Evolutionary conservation across 2,329 filamentous ascomycete species (phyloP).

Genomic region (Calcarisporium arbuscula): DNA sequence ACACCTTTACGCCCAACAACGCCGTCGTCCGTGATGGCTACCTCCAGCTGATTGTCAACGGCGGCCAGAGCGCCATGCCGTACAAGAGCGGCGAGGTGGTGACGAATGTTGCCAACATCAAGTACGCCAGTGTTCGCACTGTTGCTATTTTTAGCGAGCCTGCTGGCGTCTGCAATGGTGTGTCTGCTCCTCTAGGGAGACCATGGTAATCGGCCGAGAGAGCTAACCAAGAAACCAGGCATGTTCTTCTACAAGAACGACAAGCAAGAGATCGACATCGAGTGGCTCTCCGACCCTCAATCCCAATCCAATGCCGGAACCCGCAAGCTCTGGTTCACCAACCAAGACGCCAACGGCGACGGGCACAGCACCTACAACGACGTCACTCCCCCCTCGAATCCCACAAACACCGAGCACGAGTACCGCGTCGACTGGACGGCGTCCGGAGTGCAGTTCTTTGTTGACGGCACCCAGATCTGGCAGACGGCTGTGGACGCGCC

Average conservation of each 20-base stretch:
- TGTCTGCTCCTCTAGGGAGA: background rate
- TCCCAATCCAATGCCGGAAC: constrained; percentile 19
- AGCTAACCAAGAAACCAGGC: constrained; percentile 11
- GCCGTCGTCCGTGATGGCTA: constrained; percentile 19
- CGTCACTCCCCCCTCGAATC: constrained; percentile 13
- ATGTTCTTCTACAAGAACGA: constrained; percentile 23
- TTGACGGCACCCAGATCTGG: constrained; percentile 20
- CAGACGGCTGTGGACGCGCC: constrained; percentile 20
- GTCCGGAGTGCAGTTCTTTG: constrained; percentile 16
- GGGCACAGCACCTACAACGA: constrained; percentile 12
- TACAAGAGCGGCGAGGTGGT: constrained; percentile 17
- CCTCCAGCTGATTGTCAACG: constrained; percentile 20
- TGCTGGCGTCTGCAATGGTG: constrained; percentile 24
- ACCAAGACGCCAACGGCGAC: constrained; percentile 19
- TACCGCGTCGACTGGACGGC: constrained; percentile 25
- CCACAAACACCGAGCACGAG: constrained; percentile 22
- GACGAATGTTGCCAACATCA: constrained; percentile 19
- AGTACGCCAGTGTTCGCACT: constrained; percentile 22
- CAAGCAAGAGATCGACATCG: constrained; percentile 23
- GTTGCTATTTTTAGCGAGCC: constrained; percentile 21
- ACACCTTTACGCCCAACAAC: constrained; percentile 11
- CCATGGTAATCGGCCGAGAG: too few relatives aligned
- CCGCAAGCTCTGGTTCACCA: constrained; percentile 22
- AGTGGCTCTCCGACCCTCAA: constrained; percentile 23
- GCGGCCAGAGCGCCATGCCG: constrained; percentile 17